Evolutionary conservation across 2,329 filamentous ascomycete genomes (phyloP), one percentile per base, ranked within the genome.

Genomic region (Aspergillus caelatus): DNA sequence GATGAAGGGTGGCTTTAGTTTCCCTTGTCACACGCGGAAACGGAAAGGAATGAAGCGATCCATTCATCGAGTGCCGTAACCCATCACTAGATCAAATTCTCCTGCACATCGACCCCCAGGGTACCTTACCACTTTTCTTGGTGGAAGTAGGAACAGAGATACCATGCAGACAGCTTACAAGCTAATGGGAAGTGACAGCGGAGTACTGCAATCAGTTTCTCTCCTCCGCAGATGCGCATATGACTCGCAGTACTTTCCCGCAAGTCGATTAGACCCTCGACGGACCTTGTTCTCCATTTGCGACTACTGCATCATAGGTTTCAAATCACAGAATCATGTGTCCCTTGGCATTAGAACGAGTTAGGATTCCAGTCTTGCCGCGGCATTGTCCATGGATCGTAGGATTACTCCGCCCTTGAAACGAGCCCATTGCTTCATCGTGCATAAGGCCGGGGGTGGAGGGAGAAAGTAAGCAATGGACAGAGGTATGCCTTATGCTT

Each of bases 181-280:
- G 43, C 52, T 55, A 55, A 55, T 39, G 52, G 11, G 21, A 55
- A 21, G 39, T 41, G 39, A 41, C 39, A 9, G 3, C 16, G 9
- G 32, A 39, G 16, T 2, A 5, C 8, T 21, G 21, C 36, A 36
- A 28, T 55, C n/a, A 26, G n/a, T 7, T 32, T 52, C n/a, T 11
- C 45, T 16, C 28, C 3, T 10, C 52, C n/a, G 11, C n/a, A 26
- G 52, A 55, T 55, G 32, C 19, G 39, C 48, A 36, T 28, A 65
- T 65, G 65, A 65, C 65, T 67, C 63, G 65, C 63, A 63, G 65
- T 46, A 46, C 28, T 26, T 55, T 60, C 48, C 19, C 32, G 34
- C 41, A 30, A 50, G 23, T 45, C 54, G 46, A 53, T n/a, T 52
- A 45, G 45, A 19, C 28, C n/a, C 30, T 60, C 28, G 50, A 34